Evolutionary conservation across 139 green algal genomes (phyloP).

Genomic region (Closterium sp.): DNA sequence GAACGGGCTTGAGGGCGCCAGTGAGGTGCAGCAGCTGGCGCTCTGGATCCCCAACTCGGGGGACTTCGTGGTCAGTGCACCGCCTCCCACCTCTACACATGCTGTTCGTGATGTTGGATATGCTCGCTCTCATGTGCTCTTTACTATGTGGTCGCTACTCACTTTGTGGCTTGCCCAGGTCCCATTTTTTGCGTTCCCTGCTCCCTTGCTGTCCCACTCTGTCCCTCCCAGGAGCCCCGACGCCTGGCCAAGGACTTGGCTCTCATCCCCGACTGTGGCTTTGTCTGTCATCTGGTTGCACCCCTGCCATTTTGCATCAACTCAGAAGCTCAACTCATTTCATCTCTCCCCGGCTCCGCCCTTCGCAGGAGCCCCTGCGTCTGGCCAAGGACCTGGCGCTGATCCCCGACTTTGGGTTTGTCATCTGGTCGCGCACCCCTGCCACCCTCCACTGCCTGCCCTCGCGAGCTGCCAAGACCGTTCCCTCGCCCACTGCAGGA

Average conservation of each 20-base stretch:
- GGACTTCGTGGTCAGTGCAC: conserved; percentile 28
- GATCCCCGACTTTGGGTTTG: conserved; percentile 20
- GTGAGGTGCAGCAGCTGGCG: conserved; percentile 6
- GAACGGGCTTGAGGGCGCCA: conserved; percentile 8
- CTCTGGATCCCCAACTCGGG: conserved; percentile 17
- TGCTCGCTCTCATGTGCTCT: background rate
- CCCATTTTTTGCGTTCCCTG: too few species aligned
- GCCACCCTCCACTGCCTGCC: background rate
- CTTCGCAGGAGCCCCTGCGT: conserved; percentile 18
- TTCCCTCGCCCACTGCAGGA: background rate
- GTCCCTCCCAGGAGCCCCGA: too few species aligned
- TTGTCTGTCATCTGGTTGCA: too few species aligned
- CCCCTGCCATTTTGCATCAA: too few species aligned
- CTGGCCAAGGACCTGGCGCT: conserved; percentile 5
- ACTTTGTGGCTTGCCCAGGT: too few species aligned
- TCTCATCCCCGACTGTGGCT: too few species aligned
- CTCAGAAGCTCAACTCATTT: too few species aligned
- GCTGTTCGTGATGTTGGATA: background rate
- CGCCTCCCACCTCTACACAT: conserved; percentile 1
- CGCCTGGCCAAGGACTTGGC: background rate
- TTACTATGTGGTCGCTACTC: background rate
- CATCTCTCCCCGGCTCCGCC: background rate
- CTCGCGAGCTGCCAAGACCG: background rate
- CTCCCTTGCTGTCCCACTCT: too few species aligned
- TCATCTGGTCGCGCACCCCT: conserved; percentile 3